phyloP scores from a whole-genome alignment of 148 eudicot genomes.

The Tetragonia tetragonoides region DNA sequence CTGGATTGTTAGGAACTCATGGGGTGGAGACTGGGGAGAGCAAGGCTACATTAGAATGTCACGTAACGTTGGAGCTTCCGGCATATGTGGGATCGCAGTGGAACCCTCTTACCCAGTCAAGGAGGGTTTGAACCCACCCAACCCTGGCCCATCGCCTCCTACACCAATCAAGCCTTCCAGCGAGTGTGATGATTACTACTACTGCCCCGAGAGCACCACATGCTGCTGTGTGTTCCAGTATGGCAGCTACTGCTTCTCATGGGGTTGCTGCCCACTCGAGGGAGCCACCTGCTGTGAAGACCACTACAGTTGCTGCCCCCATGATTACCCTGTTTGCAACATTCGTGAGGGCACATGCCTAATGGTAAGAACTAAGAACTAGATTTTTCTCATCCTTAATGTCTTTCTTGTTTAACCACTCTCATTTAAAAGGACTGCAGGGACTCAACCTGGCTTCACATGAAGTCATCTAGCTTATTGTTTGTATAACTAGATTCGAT shows the following conservation, averaged over 20 bases:
- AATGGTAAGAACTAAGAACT: conserved; percentile 39
- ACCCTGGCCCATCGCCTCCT: conserved; percentile 96
- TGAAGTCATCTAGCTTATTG: too few species aligned
- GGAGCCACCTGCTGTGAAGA: conserved; percentile 82
- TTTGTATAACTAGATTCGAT: too few species aligned
- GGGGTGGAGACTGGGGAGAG: conserved; percentile 80
- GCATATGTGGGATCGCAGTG: conserved; percentile 70
- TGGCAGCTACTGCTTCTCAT: conserved; percentile 47
- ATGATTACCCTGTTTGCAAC: conserved; percentile 73
- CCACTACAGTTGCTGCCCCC: conserved; percentile 79
- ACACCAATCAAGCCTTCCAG: conserved; percentile 53
- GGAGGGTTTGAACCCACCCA: conserved; percentile 70
- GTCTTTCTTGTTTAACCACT: too few species aligned
- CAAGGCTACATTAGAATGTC: conserved; percentile 64
- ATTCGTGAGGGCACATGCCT: conserved; percentile 56
- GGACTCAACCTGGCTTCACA: too few species aligned
- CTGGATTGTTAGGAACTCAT: conserved; percentile 82
- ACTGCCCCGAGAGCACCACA: conserved; percentile 56
- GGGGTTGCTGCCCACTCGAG: conserved; percentile 93
- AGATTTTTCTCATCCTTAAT: too few species aligned
- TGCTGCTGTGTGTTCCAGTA: conserved; percentile 70
- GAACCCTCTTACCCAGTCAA: conserved; percentile 73
- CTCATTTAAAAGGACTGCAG: too few species aligned
- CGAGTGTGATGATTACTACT: conserved; percentile 58
- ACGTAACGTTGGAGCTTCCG: conserved; percentile 39